phyloP scores from a whole-genome alignment of 2,329 filamentous ascomycete species.

The Cytospora mali region DNA sequence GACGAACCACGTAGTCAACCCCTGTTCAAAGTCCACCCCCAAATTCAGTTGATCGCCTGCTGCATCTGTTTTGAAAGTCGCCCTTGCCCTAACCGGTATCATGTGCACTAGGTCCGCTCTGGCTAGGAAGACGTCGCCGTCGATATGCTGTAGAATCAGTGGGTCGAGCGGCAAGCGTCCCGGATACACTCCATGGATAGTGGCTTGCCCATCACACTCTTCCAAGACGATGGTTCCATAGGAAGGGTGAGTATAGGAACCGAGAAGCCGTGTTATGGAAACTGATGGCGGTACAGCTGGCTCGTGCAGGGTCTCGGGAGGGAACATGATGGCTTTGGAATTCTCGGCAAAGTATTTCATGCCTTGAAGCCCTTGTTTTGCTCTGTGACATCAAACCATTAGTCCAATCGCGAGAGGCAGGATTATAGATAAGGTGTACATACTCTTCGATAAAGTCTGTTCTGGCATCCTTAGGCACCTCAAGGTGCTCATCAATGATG shows the following conservation, averaged over 20 bases:
- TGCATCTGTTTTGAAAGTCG: neutral
- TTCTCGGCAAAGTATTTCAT: neutral
- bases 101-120: neutral
- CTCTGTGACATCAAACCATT: neutral
- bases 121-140: neutral
- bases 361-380: neutral
- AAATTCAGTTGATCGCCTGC: neutral
- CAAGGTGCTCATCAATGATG: neutral
- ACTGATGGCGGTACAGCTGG: neutral
- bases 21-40: neutral
- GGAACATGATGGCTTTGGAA: neutral
- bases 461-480: neutral
- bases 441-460: too few species aligned
- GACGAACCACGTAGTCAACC: neutral
- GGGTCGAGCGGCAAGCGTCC: neutral
- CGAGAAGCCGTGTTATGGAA: neutral
- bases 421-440: neutral
- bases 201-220: neutral
- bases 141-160: neutral
- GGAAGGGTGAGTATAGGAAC: neutral
- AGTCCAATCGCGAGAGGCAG: neutral
- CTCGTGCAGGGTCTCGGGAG: neutral
- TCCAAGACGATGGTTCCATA: neutral
- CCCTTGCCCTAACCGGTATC: neutral
- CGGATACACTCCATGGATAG: neutral